Percentiles rank a stretch among this genome's conserved stretches.
Conservation (phyloP, 257 asterid species). For the Solanum sitiens region DNA sequence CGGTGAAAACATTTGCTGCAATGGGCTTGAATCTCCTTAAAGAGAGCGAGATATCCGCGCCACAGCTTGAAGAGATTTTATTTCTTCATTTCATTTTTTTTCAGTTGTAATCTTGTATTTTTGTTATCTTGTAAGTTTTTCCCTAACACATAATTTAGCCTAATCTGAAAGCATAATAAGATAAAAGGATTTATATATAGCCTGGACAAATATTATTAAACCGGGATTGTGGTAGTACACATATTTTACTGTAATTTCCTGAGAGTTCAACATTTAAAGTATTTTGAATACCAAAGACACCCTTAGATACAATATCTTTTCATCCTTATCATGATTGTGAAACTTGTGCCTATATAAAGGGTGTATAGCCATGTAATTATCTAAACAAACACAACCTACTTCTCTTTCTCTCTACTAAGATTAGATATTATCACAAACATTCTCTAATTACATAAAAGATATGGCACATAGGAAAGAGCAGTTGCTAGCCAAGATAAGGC, state of each 20-base stretch:
- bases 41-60: too few relatives aligned
- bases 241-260: not conserved
- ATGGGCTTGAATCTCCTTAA: too few relatives aligned
- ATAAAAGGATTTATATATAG: not conserved
- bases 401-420: not conserved
- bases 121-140: too few relatives aligned
- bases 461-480: not conserved
- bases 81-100: too few relatives aligned
- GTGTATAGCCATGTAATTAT: not conserved
- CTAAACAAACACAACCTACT: not conserved
- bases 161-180: not conserved
- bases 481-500: not conserved
- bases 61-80: too few relatives aligned
- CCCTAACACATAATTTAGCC: not conserved
- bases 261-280: not conserved
- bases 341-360: constrained; percentile 6
- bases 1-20: too few relatives aligned
- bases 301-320: not conserved
- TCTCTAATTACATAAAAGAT: not conserved
- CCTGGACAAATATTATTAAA: not conserved
- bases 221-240: accelerated
- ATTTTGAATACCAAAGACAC: not conserved
- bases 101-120: too few relatives aligned
- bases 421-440: not conserved
- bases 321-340: not conserved